Evolutionary conservation across 2,329 filamentous ascomycete genomes (phyloP).

Genomic region (Diaporthe caulivora): DNA sequence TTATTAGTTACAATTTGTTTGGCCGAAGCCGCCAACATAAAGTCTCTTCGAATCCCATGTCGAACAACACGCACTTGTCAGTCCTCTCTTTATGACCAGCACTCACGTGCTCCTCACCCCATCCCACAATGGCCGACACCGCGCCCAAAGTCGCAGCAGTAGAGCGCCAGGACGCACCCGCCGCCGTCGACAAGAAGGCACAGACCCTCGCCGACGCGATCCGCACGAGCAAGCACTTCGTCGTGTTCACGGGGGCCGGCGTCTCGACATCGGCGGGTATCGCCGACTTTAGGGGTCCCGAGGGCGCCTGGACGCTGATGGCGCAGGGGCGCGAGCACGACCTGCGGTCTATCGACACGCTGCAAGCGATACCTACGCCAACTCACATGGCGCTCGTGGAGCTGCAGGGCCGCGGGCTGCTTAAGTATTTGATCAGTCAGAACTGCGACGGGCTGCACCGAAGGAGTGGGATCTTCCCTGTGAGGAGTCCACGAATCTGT

Average conservation of each 20-base stretch:
- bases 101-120: background rate
- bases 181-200: conserved; percentile 52
- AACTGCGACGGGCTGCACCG: conserved; percentile 60
- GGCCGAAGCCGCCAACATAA: background rate
- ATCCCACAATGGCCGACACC: conserved; percentile 30
- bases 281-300: conserved; percentile 61
- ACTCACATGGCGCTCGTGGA: conserved; percentile 58
- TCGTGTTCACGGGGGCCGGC: conserved; percentile 61
- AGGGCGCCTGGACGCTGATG: conserved; percentile 59
- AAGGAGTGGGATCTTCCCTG: conserved; percentile 59
- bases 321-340: conserved; percentile 55
- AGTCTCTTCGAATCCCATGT: no score
- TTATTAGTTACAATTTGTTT: background rate
- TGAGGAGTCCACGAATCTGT: conserved; percentile 40
- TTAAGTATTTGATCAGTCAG: conserved; percentile 45
- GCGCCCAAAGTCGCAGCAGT: conserved; percentile 44
- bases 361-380: conserved; percentile 59
- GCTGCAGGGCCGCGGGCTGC: conserved; percentile 22
- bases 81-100: background rate
- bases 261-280: conserved; percentile 62
- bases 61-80: no score
- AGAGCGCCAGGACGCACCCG: conserved; percentile 43
- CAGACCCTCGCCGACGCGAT: conserved; percentile 53
- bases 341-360: conserved; percentile 49
- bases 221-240: conserved; percentile 57